Evolutionary conservation across 2,329 filamentous ascomycete genomes (phyloP).

Genomic region (Cordyceps pruinosa): DNA sequence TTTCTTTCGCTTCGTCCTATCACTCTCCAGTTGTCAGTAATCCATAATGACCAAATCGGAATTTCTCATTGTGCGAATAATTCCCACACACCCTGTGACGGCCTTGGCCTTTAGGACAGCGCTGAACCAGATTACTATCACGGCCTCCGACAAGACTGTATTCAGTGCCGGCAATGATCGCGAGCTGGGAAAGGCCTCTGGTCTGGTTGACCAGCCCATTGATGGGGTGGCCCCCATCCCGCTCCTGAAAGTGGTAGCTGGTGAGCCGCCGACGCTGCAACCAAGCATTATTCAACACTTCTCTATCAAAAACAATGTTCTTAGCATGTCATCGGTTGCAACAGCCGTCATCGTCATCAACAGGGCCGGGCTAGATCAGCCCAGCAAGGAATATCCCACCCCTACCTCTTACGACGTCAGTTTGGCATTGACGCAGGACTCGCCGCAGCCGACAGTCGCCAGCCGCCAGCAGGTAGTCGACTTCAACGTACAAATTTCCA

Average conservation of each 20-base stretch:
- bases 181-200: neutral
- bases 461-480: conserved; percentile 3
- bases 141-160: conserved; percentile 1
- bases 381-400: conserved; percentile 4
- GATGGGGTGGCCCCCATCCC: neutral
- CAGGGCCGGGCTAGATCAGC: neutral
- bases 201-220: conserved; percentile 1
- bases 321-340: conserved; percentile 3
- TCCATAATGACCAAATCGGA: conserved; percentile 4
- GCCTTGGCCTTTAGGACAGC: conserved; percentile 1
- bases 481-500: conserved; percentile 1
- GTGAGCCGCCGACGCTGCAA: neutral
- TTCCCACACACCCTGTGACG: neutral
- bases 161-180: neutral
- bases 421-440: neutral
- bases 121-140: conserved; percentile 6
- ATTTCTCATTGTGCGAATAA: conserved; percentile 9
- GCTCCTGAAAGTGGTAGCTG: neutral
- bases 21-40: neutral
- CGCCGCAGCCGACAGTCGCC: neutral
- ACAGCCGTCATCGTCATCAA: conserved; percentile 9
- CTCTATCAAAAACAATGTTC: neutral
- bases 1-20: neutral
- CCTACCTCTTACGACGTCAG: conserved; percentile 7
- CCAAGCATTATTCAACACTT: conserved; percentile 8